Conservation (phyloP, 2,329 filamentous ascomycete species). For the Alternaria alternata region DNA sequence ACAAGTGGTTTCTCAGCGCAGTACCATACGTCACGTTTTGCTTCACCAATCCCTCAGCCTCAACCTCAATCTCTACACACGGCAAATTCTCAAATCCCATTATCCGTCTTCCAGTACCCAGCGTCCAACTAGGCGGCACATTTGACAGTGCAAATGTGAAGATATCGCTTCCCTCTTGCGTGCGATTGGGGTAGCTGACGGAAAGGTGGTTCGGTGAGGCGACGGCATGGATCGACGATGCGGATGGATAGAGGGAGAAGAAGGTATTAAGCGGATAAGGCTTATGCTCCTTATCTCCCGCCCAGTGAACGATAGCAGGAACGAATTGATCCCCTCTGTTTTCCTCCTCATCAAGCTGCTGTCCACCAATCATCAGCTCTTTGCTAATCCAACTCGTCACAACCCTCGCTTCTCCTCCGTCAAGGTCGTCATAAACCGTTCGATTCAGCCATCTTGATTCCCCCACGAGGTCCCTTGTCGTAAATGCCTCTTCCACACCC, state of each 20-base stretch:
- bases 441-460: background rate
- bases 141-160: constrained; percentile 30
- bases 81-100: constrained; percentile 27
- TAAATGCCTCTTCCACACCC: background rate
- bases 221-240: constrained; percentile 54
- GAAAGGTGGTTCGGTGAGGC: constrained; percentile 41
- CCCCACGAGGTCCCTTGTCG: background rate
- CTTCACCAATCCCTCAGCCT: constrained; percentile 50
- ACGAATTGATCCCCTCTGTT: constrained; percentile 44
- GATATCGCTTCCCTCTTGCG: constrained; percentile 27
- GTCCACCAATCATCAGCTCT: constrained; percentile 54
- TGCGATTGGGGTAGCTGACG: constrained; percentile 30
- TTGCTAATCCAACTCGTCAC: constrained; percentile 55
- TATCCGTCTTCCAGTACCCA: constrained; percentile 17
- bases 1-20: constrained; percentile 53
- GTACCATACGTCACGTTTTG: constrained; percentile 51
- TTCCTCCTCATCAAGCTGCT: constrained; percentile 14
- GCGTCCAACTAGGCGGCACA: constrained; percentile 29
- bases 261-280: constrained; percentile 24
- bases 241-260: constrained; percentile 47
- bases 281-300: constrained; percentile 50
- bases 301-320: constrained; percentile 59
- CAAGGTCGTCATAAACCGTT: constrained; percentile 42
- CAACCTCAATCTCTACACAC: constrained; percentile 53
- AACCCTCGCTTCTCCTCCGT: constrained; percentile 39